These are phyloP conservation scores for Starmera quercuum DNA, from an alignment of 805 yeast species.

Conservation along the genomic window DNA sequence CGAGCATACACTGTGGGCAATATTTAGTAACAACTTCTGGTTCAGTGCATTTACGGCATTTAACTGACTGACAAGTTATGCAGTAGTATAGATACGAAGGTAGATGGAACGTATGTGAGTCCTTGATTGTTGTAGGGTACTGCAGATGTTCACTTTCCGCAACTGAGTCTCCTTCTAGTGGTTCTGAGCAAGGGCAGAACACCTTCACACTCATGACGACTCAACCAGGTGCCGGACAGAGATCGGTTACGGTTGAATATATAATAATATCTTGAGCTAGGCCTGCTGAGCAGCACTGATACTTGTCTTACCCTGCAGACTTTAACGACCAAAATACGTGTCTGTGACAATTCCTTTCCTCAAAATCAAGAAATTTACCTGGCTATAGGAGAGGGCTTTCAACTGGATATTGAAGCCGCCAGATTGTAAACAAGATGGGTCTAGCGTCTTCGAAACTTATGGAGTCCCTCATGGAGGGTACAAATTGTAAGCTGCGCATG, in stretches of 20 bases:
- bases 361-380: too few species aligned
- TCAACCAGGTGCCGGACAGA: too few species aligned
- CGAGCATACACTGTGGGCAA: slow-evolving; percentile 20
- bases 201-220: slow-evolving; percentile 1
- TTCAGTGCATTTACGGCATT: slow-evolving; percentile 20
- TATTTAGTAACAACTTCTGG: slow-evolving; percentile 16
- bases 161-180: slow-evolving; percentile 5
- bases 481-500: slow-evolving; percentile 47
- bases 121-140: slow-evolving; percentile 15
- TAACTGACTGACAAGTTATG: slow-evolving; percentile 16
- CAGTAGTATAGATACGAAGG: slow-evolving; percentile 15
- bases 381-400: too few species aligned
- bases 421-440: slow-evolving; percentile 37
- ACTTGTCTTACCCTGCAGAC: too few species aligned
- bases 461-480: slow-evolving; percentile 71
- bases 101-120: slow-evolving; percentile 11
- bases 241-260: too few species aligned
- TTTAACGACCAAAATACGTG: too few species aligned
- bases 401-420: too few species aligned
- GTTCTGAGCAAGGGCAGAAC: slow-evolving; percentile 22
- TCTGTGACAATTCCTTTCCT: too few species aligned
- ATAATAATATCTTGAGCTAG: too few species aligned
- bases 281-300: too few species aligned
- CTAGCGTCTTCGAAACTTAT: slow-evolving; percentile 50
- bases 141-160: slow-evolving; percentile 6